Evolutionary conservation across 2,329 filamentous ascomycete species (phyloP), one percentile per base, ranked within the genome.

Genomic region (Penicillium psychrosexuale): DNA sequence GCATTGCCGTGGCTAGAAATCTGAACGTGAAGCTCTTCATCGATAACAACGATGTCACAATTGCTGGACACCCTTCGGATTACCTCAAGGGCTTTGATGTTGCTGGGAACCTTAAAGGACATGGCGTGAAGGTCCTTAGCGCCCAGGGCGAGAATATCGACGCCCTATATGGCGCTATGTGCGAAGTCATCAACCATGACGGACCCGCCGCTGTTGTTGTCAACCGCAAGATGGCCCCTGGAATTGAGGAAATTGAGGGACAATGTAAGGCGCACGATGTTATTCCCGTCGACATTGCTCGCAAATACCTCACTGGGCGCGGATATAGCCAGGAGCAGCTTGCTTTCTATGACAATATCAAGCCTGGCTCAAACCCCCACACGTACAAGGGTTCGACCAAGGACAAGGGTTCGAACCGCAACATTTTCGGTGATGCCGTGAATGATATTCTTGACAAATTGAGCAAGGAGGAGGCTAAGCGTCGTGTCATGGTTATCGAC

Each of bases 41-140:
- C 45, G 72, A 75, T 47, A 72, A 75, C 60, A 75, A 75, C 56
- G 71, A 75, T 57, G 72, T 75, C 28, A 75, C 72, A 0, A 75
- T 75, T 54, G 72, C 72, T 3, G 72, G 72, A 8, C 71, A 75
- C 42, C 72, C 72, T 5, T 74, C 72, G 0, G 56, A 73, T 42
- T 75, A 75, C 48, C 64, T 74, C 6, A 70, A 71, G 58, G 72
- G 72, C 7, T 75, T 69, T 38, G 64, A 69, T 13, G 51, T 75
- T 11, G 63, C 43, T 15, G 56, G 59, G 1, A 75, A 71, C 3
- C 63, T 75, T 7, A 45, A 61, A n/a, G 72, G 72, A 11, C 72
- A 75, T 42, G 72, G 72, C 5, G 30, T 75, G 33, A 68, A 70
- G 39, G 72, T 75, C 8, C 59, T 75, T 30, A 65, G 65, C 11